These are phyloP conservation scores for Phytophthora syringae DNA, from an alignment of 352 stramenopile species.

Conservation along the genomic window DNA sequence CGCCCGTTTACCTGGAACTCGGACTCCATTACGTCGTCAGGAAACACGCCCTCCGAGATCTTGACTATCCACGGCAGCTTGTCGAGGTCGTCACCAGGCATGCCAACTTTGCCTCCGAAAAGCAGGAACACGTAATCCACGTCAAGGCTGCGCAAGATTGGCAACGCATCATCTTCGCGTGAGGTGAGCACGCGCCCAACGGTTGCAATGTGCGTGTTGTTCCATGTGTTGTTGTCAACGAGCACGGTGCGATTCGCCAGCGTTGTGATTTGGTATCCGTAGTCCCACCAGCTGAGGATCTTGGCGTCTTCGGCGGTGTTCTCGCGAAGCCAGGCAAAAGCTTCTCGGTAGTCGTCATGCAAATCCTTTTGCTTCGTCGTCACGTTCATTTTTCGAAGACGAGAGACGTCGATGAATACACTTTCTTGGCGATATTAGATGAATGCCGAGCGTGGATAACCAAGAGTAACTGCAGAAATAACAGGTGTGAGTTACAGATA, in stretches of 20 bases:
- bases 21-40: constrained; percentile 81
- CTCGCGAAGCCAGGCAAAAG: constrained; percentile 79
- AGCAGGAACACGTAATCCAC: constrained; percentile 85
- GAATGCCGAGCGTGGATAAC: constrained; percentile 71
- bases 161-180: constrained; percentile 67
- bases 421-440: constrained; percentile 65
- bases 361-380: constrained; percentile 50
- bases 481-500: background rate
- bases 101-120: constrained; percentile 74
- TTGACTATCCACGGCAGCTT: constrained; percentile 95
- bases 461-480: constrained; percentile 58
- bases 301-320: constrained; percentile 75
- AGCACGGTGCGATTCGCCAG: constrained; percentile 86
- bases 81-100: constrained; percentile 91
- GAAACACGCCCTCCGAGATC: constrained; percentile 90
- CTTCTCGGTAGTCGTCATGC: constrained; percentile 85
- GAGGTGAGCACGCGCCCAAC: constrained; percentile 86
- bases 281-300: constrained; percentile 89
- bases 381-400: constrained; percentile 67
- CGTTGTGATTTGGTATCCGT: constrained; percentile 86
- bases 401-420: constrained; percentile 84
- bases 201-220: constrained; percentile 97
- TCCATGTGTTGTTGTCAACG: constrained; percentile 98
- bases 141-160: constrained; percentile 77
- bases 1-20: constrained; percentile 80